Base-by-base conservation (phyloP, 2,329 filamentous ascomycete species). In the Sclerotinia borealis region DNA sequence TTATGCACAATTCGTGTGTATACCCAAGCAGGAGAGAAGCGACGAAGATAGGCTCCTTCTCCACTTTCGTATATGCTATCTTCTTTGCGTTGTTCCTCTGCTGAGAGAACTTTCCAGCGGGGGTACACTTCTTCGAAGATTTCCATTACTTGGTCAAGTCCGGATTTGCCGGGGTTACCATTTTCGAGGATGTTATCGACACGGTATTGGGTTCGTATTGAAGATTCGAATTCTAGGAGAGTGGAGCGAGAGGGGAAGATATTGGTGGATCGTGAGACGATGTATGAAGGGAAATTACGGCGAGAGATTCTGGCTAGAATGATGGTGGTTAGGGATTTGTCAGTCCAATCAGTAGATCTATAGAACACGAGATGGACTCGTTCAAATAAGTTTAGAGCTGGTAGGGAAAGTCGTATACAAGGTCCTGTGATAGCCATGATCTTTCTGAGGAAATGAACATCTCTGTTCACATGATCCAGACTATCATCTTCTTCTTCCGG, bases 321-420 rank as follows among this genome's bases (percentile, higher is more conserved):
- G 61, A 98, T 93, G 0, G 93, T 93, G 1, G 92, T 98, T 17
- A 99, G 79, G 1, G 93, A 97, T 75, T 96, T 98, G 71, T 98
- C 93, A 0, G 93, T 96, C 95, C 95, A 99, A 74, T 96, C 91
- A 0, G 92, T 96, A 11, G 93, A 97, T 64, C 93, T 84, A 75
- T 98, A 98, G 75, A 97, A 99, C 34, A 99, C 92, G 2, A 99
- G 79, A 77, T 98, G 95, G 0, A 98, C 92, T 31, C 95, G 85
- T 75, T 97, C 92, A 71, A 99, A 99, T 0, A 99, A 82, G 71
- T 87, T 91, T 66, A 92, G 83, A 0, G 88, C 83, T 0, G 84
- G 77, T 0, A 88, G 77, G 0, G 91, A 91, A 15, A 99, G 83
- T 43, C 93, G 83, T 65, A 98, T 88, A 68, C 93, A 96, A 17